Base-by-base conservation (phyloP, 2,329 filamentous ascomycete genomes). In the Pyrenophora graminea region DNA sequence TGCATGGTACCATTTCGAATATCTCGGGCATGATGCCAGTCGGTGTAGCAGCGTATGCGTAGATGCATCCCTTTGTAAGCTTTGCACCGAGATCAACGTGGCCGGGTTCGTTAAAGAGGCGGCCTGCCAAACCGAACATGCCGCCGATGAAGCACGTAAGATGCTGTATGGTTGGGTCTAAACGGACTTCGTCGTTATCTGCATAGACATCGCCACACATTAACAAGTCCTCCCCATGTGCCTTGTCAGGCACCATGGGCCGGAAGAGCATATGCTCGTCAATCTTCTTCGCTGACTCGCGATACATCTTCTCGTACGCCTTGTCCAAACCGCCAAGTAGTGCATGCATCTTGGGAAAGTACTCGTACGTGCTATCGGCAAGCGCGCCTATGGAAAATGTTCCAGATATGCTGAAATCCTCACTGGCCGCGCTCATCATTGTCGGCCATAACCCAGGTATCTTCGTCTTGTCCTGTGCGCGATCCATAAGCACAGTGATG, bases 21-120 rank as follows among this genome's bases (percentile, higher is more conserved):
- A 74, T 70, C 60, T 86, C 84, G 0, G 84, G 82, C 82, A 85
- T 85, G 50, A 86, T 78, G 1, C 83, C 83, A 0, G 79, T 76
- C 2, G 79, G 77, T 39, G 80, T 80, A 4, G 77, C 72, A 45
- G 79, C 74, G 63, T 86, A 86, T 6, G 82, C 78, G 78, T 81
- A 86, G 21, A 85, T 79, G 63, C 84, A 86, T 13, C 82, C 84
- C 52, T 84, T 79, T 0, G 82, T 85, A 21, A 86, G 73, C 62
- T 84, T 82, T 41, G 76, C 74, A 18, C 82, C 84, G 34, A 85
- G 76, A 1, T 79, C 75, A 53, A 86, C 71, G 58, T 86, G 80
- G 9, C 70, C 67, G 2, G 79, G 70, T 15, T 80, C 70, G 12
- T 76, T 70, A 64, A 85, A 85, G 3, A 85, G 66, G 55, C 80